Evolutionary conservation across 2,329 filamentous ascomycete species (phyloP).

Genomic region (Aspergillus versicolor): DNA sequence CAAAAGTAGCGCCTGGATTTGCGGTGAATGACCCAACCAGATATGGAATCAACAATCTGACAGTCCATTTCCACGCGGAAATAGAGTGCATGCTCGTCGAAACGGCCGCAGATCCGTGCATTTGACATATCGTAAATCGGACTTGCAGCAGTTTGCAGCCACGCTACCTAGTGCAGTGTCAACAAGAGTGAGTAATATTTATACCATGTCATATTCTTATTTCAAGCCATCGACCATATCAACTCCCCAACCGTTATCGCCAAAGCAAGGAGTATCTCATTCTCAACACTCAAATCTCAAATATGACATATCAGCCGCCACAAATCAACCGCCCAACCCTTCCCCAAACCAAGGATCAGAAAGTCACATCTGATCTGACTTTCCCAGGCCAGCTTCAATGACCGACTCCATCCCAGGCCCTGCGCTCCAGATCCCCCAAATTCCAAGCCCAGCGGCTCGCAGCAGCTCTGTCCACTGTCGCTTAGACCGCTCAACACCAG

Average conservation of each 20-base stretch:
- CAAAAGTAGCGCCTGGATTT: background rate
- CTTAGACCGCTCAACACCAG: constrained; percentile 35
- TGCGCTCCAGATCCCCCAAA: constrained; percentile 28
- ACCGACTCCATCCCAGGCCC: constrained; percentile 30
- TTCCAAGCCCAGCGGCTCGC: constrained; percentile 27
- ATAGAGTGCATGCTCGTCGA: background rate
- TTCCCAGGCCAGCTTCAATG: constrained; percentile 24
- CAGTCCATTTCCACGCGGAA: background rate
- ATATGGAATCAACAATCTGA: background rate
- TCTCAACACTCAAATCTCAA: background rate
- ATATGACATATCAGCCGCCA: background rate
- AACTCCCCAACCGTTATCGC: background rate
- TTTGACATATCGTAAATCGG: background rate
- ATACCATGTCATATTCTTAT: background rate
- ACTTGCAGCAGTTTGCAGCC: background rate
- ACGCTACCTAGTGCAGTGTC: background rate
- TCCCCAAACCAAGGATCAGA: background rate
- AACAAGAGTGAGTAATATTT: background rate
- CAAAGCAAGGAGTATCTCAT: background rate
- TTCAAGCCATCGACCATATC: background rate
- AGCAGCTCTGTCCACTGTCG: constrained; percentile 33
- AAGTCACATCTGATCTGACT: background rate
- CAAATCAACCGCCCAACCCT: background rate
- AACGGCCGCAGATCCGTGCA: background rate
- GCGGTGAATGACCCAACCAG: background rate